Base-by-base conservation (phyloP, 169 alveolate species). In the Plasmodium cynomolgi region DNA sequence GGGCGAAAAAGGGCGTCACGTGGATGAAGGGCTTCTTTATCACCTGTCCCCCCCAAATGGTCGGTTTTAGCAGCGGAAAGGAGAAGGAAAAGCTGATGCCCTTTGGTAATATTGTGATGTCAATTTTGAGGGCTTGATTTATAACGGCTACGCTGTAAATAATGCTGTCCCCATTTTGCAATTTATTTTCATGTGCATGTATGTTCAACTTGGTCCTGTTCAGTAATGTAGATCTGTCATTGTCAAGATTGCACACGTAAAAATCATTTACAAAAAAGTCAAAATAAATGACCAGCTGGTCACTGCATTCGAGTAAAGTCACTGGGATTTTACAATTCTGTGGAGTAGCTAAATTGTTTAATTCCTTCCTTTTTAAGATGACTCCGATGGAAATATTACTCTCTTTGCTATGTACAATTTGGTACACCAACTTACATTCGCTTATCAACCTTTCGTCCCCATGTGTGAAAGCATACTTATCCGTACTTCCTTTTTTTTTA, bases 181-280 rank as follows among this genome's bases (percentile, higher is more conserved):
- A 9, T 79, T 90, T 90, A 90, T 90, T 90, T 80, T 79, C 88
- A 68, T 90, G 91, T 62, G 94, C 74, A 90, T 90, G 73, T 79
- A 90, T 80, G 50, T 90, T 90, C 74, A 90, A 62, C 72, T 90
- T 90, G 11, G 91, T 90, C 82, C 83, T 90, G 58, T 90, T 90
- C 74, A 90, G 1, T 79, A 90, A 68, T 68, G 75, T 62, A 34
- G 50, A 79, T 50, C 73, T 33, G 31, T 50, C 47, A 34, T 80
- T 80, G 54, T 90, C 90, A 79, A 90, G 29, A 74, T 80, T 90
- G 54, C 94, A 90, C 39, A 33, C 91, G 50, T 90, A 90, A 80
- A 90, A 90, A 90, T 90, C 94, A 41, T 90, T 90, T 62, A 90
- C 94, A 62, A 90, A 80, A 80, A 90, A 90, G 26, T 90, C 94